Base-by-base conservation (phyloP, 345 rosid species). In the Brassica rapa region DNA sequence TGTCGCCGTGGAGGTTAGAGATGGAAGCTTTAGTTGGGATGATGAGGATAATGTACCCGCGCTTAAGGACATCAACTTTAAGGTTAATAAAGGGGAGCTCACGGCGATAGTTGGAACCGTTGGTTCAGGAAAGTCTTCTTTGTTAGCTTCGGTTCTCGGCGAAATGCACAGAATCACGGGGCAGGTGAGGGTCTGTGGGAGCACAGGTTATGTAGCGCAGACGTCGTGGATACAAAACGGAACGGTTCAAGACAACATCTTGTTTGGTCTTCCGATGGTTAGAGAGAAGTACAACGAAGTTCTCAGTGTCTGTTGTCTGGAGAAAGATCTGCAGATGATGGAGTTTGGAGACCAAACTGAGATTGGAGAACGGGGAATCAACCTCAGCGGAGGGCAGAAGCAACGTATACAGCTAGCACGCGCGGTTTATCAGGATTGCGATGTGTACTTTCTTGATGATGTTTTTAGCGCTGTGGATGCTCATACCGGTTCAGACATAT, bases 381-480 rank as follows among this genome's bases (percentile, higher is more conserved):
- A 94, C 84, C 98, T 92, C 70, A 94, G 98, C 24, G 98, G 98
- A 5, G 98, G 98, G 15, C 98, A 94, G 87, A 94, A 94, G 84
- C 98, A 94, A 83, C 85, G 98, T 59, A 85, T 94, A 67, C 98
- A 94, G 70, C 95, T 94, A 1, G 98, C 98, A 7, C 86, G 98
- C 62, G 97, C 98, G 0, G 97, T 92, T 53, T 94, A 92, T 80
- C 98, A 92, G 80, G 98, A 94, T 75, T 83, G 83, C 62, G 98
- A 94, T 77, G 89, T 89, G 35, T 94, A 91, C 79, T 90, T 94
- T 77, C 94, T 94, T 4, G 98, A 94, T 74, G 98, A 94, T 70
- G 90, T 92, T 79, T 94, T 94, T 46, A 94, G 98, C 62, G 97
- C 98, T 11, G 98, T 94, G 60, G 98, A 94, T 88, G 97, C 98